These are phyloP conservation scores for Rhamnella rubrinervis DNA, from an alignment of 331 rosid species.

Conservation along the genomic window DNA sequence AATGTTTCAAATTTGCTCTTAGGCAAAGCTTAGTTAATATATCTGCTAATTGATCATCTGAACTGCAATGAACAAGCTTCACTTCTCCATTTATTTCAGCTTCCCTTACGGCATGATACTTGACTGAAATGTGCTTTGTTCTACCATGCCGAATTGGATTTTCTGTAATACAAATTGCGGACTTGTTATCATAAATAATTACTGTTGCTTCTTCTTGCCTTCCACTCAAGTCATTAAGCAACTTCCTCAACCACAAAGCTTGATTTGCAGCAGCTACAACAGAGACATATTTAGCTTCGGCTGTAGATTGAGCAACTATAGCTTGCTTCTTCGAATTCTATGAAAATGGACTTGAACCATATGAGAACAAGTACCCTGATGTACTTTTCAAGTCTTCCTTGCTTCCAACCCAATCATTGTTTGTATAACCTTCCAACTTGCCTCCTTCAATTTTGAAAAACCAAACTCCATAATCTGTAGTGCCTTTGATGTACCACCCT, in stretches of 20 bases:
- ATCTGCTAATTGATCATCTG: too few species aligned
- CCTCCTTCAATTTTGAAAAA: too few species aligned
- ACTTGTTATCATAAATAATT: neutral
- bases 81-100: too few species aligned
- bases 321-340: neutral
- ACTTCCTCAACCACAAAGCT: neutral
- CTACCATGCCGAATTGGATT: too few species aligned
- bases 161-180: too few species aligned
- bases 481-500: too few species aligned
- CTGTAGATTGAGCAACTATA: neutral
- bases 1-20: too few species aligned
- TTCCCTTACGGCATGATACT: too few species aligned
- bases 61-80: too few species aligned
- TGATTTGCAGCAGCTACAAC: neutral
- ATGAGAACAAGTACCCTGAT: neutral
- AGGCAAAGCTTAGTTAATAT: too few species aligned
- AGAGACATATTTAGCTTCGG: neutral
- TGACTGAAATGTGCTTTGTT: too few species aligned
- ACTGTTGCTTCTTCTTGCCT: neutral
- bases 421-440: neutral
- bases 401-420: neutral
- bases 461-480: too few species aligned
- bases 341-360: neutral
- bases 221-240: neutral
- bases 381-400: neutral